Conservation (phyloP, 2,329 filamentous ascomycete species). For the Scedosporium boydii region DNA sequence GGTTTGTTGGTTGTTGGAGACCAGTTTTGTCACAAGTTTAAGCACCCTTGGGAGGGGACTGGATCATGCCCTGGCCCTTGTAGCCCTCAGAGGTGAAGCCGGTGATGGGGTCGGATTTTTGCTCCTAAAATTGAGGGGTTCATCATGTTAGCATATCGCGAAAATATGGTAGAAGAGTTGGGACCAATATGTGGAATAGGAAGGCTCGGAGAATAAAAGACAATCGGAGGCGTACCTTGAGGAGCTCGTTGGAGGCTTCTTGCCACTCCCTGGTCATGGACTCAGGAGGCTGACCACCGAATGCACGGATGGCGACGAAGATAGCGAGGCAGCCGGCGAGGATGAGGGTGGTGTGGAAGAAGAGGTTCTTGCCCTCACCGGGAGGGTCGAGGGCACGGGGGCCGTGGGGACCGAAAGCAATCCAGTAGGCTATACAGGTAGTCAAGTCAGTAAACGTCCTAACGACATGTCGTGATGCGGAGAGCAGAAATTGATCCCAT, state of each 20-base stretch:
- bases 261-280: slow-evolving; percentile 98
- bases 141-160: slow-evolving; percentile 9
- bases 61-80: slow-evolving; percentile 67
- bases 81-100: slow-evolving; percentile 75
- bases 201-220: background rate
- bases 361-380: slow-evolving; percentile 73
- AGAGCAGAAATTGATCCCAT: background rate
- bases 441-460: background rate
- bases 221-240: slow-evolving; percentile 59
- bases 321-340: slow-evolving; percentile 56
- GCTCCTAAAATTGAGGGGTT: slow-evolving; percentile 42
- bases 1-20: background rate
- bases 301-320: slow-evolving; percentile 63
- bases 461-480: background rate
- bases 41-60: slow-evolving; percentile 50
- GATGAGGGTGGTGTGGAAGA: slow-evolving; percentile 62
- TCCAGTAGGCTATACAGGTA: slow-evolving; percentile 78
- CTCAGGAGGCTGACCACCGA: slow-evolving; percentile 62
- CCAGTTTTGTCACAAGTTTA: slow-evolving; percentile 20
- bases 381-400: slow-evolving; percentile 76
- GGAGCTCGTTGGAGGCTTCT: slow-evolving; percentile 87
- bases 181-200: background rate
- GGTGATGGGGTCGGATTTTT: slow-evolving; percentile 79
- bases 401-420: slow-evolving; percentile 93
- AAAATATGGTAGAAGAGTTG: slow-evolving; percentile 8